Percentiles rank a stretch among this genome's conserved stretches.
Conservation (phyloP, 108 stramenopile genomes). For the Thalassiosira profunda region DNA sequence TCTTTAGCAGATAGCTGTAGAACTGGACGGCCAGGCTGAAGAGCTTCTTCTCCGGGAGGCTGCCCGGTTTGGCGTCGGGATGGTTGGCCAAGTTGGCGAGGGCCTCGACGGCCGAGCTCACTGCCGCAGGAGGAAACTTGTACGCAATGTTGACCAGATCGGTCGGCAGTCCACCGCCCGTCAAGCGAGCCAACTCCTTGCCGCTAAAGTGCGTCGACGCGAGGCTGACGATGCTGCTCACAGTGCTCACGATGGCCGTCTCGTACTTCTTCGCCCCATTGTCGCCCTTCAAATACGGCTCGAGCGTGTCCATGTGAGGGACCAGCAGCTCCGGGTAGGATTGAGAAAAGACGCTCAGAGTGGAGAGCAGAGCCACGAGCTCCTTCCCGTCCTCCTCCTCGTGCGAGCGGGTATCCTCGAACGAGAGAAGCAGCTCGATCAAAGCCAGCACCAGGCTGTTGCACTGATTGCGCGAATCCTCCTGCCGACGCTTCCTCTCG, state of each 20-base stretch:
- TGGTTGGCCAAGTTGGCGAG: constrained; percentile 68
- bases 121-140: constrained; percentile 66
- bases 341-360: constrained; percentile 83
- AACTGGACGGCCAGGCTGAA: constrained; percentile 71
- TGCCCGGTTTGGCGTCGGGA: constrained; percentile 34
- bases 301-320: constrained; percentile 83
- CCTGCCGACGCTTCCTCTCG: constrained; percentile 61
- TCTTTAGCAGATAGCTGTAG: constrained; percentile 74
- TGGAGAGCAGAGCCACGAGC: constrained; percentile 81
- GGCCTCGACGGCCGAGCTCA: constrained; percentile 67
- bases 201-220: constrained; percentile 49
- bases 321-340: constrained; percentile 74
- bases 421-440: constrained; percentile 77
- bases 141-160: constrained; percentile 78
- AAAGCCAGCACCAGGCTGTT: constrained; percentile 69
- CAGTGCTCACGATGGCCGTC: constrained; percentile 59
- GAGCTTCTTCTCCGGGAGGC: constrained; percentile 50
- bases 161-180: constrained; percentile 49
- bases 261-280: constrained; percentile 75
- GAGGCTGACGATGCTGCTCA: constrained; percentile 68
- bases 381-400: constrained; percentile 56
- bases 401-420: constrained; percentile 77
- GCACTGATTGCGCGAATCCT: constrained; percentile 61
- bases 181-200: constrained; percentile 52
- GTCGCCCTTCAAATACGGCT: constrained; percentile 95